Evolutionary conservation across 176 grass and related monocot species (phyloP).

Genomic region (Oryza glaberrima): DNA sequence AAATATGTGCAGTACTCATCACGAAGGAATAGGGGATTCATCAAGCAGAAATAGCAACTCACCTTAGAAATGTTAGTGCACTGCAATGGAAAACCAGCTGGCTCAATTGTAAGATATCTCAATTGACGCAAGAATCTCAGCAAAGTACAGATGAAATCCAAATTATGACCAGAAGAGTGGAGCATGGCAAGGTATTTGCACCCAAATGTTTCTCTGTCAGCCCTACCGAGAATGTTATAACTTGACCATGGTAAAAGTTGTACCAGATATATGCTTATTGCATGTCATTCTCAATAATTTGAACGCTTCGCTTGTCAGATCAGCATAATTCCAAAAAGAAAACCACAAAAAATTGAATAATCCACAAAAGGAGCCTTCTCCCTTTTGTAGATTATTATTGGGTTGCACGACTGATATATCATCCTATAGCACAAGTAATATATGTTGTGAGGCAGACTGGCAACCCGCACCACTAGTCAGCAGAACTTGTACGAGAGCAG

Average conservation of each 20-base stretch:
- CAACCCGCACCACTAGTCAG: constrained; percentile 27
- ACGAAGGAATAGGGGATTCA: neutral
- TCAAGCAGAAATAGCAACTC: constrained; percentile 19
- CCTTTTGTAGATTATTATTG: constrained; percentile 43
- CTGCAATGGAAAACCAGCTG: constrained; percentile 27
- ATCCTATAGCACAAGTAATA: constrained; percentile 30
- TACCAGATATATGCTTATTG: constrained; percentile 4
- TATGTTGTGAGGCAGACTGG: constrained; percentile 30
- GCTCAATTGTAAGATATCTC: constrained; percentile 32
- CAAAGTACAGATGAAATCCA: constrained; percentile 8
- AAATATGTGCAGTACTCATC: constrained; percentile 7
- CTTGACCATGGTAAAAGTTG: constrained; percentile 29
- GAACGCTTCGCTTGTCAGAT: constrained; percentile 29
- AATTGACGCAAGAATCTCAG: constrained; percentile 30
- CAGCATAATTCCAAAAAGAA: constrained; percentile 35
- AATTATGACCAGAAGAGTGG: constrained; percentile 20
- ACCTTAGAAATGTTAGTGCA: constrained; percentile 32
- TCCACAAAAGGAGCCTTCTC: constrained; percentile 25
- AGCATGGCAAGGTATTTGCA: constrained; percentile 17
- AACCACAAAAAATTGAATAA: constrained; percentile 27
- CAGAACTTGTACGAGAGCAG: constrained; percentile 33
- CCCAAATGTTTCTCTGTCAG: constrained; percentile 42
- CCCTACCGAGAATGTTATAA: constrained; percentile 36
- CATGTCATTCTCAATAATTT: constrained; percentile 34
- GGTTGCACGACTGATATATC: constrained; percentile 32